phyloP scores from a whole-genome alignment of 495 filamentous ascomycete species.

The Bombardia bombarda region DNA sequence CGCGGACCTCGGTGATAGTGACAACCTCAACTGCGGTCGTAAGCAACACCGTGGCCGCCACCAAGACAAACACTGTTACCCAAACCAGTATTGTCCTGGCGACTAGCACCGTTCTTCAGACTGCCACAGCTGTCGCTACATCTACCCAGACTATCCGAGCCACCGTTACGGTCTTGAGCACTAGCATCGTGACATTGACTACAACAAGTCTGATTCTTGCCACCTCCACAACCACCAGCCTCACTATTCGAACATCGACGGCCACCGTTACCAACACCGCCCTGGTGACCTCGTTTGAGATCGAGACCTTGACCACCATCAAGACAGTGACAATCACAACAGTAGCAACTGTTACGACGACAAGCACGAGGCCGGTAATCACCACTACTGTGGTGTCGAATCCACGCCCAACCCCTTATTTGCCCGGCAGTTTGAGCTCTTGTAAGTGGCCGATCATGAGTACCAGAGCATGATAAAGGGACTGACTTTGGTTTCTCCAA shows the following conservation, averaged over 20 bases:
- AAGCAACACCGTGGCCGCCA: constrained; percentile 4
- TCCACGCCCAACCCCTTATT: not conserved
- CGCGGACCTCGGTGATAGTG: constrained; percentile 6
- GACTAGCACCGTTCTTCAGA: constrained; percentile 7
- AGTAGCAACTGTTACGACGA: not conserved
- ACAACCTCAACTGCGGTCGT: constrained; percentile 10
- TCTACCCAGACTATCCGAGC: constrained; percentile 2
- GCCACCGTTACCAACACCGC: constrained; percentile 9
- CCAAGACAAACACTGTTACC: too few species aligned
- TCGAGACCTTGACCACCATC: constrained; percentile 8
- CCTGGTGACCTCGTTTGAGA: constrained; percentile 5
- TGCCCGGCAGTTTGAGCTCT: not conserved
- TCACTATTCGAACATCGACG: constrained; percentile 1
- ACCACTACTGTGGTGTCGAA: not conserved
- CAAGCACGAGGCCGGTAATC: not conserved
- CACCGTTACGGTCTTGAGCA: constrained; percentile 1
- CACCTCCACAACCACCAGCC: constrained; percentile 1
- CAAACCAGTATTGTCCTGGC: constrained; percentile 3
- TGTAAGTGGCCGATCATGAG: not conserved
- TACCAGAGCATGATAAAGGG: not conserved
- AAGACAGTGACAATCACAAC: constrained; percentile 4
- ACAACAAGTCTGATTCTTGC: constrained; percentile 5
- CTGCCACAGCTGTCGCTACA: constrained; percentile 7
- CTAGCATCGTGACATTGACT: constrained; percentile 5
- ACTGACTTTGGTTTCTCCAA: not conserved